Evolutionary conservation across 768 basidiomycete species (phyloP).

Genomic region (Xerocomellus chrysenteron): DNA sequence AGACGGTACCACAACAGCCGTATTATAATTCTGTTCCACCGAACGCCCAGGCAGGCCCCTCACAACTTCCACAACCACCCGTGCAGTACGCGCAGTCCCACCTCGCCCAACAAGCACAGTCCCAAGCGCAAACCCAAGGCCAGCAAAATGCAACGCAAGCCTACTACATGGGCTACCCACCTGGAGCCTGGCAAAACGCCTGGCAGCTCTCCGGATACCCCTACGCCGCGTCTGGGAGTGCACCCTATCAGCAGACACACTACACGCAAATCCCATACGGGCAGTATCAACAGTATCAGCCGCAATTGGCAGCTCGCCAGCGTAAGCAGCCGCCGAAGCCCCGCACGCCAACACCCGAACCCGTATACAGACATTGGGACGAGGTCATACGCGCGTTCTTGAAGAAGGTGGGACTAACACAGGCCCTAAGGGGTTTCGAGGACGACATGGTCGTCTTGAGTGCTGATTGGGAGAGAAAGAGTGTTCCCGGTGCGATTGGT

Average conservation of each 20-base stretch:
- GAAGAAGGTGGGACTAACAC: conserved; percentile 50
- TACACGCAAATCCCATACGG: conserved; percentile 34
- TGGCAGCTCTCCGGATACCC: conserved; percentile 36
- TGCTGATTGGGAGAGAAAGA: conserved; percentile 57
- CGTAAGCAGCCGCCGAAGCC: conserved; percentile 28
- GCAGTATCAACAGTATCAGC: conserved; percentile 35
- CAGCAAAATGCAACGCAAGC: conserved; percentile 31
- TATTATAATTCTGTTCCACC: conserved; percentile 16
- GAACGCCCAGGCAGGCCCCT: conserved; percentile 12
- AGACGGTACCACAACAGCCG: conserved; percentile 7
- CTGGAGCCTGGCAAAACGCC: conserved; percentile 32
- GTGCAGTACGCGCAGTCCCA: conserved; percentile 23
- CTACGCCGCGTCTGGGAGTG: conserved; percentile 29
- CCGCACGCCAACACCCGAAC: conserved; percentile 41
- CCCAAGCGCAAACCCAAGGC: conserved; percentile 18
- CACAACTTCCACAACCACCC: conserved; percentile 19
- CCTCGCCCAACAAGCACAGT: conserved; percentile 15
- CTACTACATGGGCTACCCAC: conserved; percentile 36
- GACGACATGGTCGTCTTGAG: conserved; percentile 74
- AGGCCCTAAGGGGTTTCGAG: conserved; percentile 63
- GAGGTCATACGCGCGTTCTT: conserved; percentile 54
- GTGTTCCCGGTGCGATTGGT: conserved; percentile 54
- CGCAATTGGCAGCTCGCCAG: conserved; percentile 27
- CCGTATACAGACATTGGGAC: conserved; percentile 61
- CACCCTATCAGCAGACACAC: conserved; percentile 35